phyloP scores from a whole-genome alignment of 495 filamentous ascomycete species.

The Neurospora sp. region DNA sequence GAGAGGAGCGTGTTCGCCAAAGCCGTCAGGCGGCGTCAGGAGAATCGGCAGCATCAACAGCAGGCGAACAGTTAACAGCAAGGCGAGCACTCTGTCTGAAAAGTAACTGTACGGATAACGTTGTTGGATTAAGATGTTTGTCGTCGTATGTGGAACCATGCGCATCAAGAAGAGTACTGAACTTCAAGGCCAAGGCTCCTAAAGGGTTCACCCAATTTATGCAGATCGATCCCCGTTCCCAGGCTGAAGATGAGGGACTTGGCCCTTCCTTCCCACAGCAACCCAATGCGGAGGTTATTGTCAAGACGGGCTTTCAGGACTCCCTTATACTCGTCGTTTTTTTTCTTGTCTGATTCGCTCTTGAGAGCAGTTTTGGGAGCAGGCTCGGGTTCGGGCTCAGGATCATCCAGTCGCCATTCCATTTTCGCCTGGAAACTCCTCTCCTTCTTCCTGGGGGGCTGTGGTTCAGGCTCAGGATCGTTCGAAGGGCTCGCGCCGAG shows the following conservation, averaged over 20 bases:
- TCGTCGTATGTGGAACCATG: too few species aligned
- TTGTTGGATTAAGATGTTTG: neutral
- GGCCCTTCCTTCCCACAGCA: constrained; percentile 88
- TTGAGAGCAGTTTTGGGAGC: constrained; percentile 1
- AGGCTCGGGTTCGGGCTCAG: constrained; percentile 14
- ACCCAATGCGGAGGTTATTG: constrained; percentile 69
- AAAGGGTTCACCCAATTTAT: constrained; percentile 58
- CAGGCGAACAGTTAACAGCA: neutral
- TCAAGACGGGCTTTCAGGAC: constrained; percentile 87
- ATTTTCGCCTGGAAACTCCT: constrained; percentile 46
- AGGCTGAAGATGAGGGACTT: constrained; percentile 91
- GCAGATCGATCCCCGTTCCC: constrained; percentile 68
- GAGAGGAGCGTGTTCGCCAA: neutral
- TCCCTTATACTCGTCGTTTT: constrained; percentile 59
- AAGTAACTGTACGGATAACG: neutral
- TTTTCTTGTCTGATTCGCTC: neutral
- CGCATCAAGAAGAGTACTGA: constrained; percentile 75
- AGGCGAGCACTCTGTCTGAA: neutral
- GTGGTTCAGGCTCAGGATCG: constrained; percentile 13
- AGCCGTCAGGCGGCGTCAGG: neutral
- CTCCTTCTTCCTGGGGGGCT: constrained; percentile 22
- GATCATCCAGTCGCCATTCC: constrained; percentile 43
- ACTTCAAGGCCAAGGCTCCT: constrained; percentile 77
- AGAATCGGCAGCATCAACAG: neutral
- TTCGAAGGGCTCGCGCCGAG: constrained; percentile 23